Evolutionary conservation across 768 basidiomycete genomes (phyloP), one percentile per base, ranked within the genome.

Genomic region (Russula virescens): DNA sequence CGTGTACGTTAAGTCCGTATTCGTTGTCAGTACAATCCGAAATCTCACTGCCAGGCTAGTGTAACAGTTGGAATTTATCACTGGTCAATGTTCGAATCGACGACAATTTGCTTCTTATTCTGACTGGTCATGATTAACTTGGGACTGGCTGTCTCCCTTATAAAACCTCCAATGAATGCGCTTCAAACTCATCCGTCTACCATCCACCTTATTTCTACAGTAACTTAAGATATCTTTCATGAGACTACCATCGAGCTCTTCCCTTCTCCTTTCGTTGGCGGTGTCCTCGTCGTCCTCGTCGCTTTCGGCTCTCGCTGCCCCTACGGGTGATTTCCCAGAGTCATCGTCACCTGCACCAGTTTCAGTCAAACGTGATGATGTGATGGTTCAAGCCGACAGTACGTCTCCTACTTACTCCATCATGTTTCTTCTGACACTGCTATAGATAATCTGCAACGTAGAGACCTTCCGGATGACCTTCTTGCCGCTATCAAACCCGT

Each of bases 201-300:
- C 21, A 28, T 34, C 48, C 48, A 18, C 23, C 48, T 62, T 38
- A 38, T 11, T 38, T 11, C 38, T 38, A 5, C 38, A 54, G 21
- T 31, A 61, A 68, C 63, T 49, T 55, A 21, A 58, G 19, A 54
- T 55, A 62, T 52, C 52, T 64, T 60, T 46, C 63, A 75, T 75
- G 74, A 71, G 65, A 58, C 50, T 74, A 54, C 67, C 71, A 2
- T 58, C 72, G 45, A 72, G 73, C 68, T 74, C 73, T 49, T 74
- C 74, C n/a, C 46, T 75, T 47, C 18, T 75, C 58, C 62, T 75
- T 45, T 67, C 71, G 19, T 68, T 75, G 50, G 74, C 72, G 19
- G 61, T 69, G 45, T 62, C 61, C 40, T 67, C 70, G 4, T 71
- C 73, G 0, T 72, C 72, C 1, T 67, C 68, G 2, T 74, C 74